These are phyloP conservation scores for Graphilbum sp. DNA, from an alignment of 2,329 filamentous ascomycete genomes.

Conservation along the genomic window DNA sequence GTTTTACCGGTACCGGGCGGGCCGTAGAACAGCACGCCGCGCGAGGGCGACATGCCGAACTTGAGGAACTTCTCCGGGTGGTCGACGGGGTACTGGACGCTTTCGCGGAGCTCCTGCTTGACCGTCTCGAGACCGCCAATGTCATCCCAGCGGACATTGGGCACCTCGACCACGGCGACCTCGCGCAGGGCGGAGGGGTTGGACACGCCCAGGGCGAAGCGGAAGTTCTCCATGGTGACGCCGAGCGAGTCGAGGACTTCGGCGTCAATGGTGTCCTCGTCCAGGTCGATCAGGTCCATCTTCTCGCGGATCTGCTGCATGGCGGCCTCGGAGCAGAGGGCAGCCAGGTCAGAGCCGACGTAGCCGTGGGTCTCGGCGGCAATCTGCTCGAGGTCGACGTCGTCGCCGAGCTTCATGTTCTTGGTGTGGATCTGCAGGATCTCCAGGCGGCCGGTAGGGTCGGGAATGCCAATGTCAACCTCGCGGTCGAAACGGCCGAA, in stretches of 20 bases:
- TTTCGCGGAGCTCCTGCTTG: conserved; percentile 99
- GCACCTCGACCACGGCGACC: conserved; percentile 96
- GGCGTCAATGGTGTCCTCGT: conserved; percentile 97
- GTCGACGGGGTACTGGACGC: conserved; percentile 96
- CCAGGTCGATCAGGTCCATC: conserved; percentile 98
- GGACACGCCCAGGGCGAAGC: conserved; percentile 91
- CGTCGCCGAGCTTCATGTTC: conserved; percentile 98
- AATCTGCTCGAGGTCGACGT: conserved; percentile 93
- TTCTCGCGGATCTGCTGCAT: conserved; percentile 99
- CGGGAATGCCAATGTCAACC: conserved; percentile 94
- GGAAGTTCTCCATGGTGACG: conserved; percentile 99
- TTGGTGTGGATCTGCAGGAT: conserved; percentile 99
- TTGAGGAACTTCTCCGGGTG: conserved; percentile 99
- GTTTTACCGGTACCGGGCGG: conserved; percentile 99
- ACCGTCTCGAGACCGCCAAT: conserved; percentile 96
- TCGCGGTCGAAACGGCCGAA: conserved; percentile 98
- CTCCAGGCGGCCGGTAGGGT: conserved; percentile 95
- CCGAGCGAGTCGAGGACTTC: conserved; percentile 96
- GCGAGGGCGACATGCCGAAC: conserved; percentile 93
- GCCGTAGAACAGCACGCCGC: conserved; percentile 97
- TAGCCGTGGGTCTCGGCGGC: conserved; percentile 97
- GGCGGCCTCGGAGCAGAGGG: conserved; percentile 94
- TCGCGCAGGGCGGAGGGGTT: conserved; percentile 98
- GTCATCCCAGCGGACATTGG: conserved; percentile 98
- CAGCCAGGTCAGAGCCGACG: conserved; percentile 94